A percentile compares a stretch with the other conserved stretches of the same genome.
Conservation (phyloP, 1,284 basidiomycete species). For the Papiliotrema nemorosa region DNA sequence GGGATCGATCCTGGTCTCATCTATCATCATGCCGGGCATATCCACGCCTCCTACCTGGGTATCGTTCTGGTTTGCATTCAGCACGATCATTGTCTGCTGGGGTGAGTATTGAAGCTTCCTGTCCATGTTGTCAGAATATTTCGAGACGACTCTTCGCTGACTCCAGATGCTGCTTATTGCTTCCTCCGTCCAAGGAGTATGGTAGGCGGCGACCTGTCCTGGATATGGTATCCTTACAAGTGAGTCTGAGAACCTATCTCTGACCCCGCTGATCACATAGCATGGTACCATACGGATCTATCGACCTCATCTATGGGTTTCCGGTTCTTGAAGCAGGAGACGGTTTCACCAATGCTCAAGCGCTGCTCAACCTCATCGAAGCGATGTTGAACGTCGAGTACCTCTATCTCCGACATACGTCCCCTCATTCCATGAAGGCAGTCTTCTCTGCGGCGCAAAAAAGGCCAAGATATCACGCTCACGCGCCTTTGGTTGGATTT, state of each 20-base stretch:
- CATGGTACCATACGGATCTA: slow-evolving; percentile 34
- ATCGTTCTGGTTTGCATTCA: slow-evolving; percentile 65
- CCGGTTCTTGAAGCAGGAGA: slow-evolving; percentile 60
- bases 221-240: slow-evolving; percentile 80
- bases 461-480: slow-evolving; percentile 43
- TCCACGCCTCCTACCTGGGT: slow-evolving; percentile 58
- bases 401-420: slow-evolving; percentile 67
- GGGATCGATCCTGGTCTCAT: too few species aligned
- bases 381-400: slow-evolving; percentile 69
- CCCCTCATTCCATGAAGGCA: slow-evolving; percentile 41
- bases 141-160: neutral
- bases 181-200: slow-evolving; percentile 65
- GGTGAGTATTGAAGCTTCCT: slow-evolving; percentile 51
- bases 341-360: slow-evolving; percentile 89
- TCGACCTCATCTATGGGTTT: slow-evolving; percentile 71
- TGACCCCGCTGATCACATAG: slow-evolving; percentile 7
- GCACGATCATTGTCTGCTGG: slow-evolving; percentile 53
- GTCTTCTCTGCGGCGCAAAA: slow-evolving; percentile 1
- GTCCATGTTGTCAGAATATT: neutral
- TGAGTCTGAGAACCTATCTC: slow-evolving; percentile 19
- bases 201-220: slow-evolving; percentile 76
- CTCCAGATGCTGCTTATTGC: slow-evolving; percentile 63
- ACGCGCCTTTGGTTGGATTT: slow-evolving; percentile 66
- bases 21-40: neutral
- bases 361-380: slow-evolving; percentile 76